Percentiles rank a stretch among this genome's conserved stretches.
Evolutionary conservation across 345 rosid genomes (phyloP).

Genomic region (Dipteronia sinensis): DNA sequence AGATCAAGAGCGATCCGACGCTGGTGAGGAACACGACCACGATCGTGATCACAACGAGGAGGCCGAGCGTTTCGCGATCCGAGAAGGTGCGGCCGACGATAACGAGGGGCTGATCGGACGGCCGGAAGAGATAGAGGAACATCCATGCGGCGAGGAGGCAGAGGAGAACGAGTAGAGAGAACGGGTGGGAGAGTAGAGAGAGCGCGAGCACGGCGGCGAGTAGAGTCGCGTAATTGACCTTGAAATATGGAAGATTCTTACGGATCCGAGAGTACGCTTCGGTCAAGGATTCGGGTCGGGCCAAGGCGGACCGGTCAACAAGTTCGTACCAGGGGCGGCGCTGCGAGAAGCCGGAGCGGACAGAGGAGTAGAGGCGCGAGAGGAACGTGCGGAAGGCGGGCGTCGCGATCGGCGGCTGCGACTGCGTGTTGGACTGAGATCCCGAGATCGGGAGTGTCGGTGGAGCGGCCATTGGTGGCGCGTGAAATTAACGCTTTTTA

Average conservation of each 20-base stretch:
- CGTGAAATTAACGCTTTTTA: neutral
- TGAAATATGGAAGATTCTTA: conserved; percentile 61
- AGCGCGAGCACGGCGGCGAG: conserved; percentile 63
- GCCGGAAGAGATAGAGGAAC: conserved; percentile 69
- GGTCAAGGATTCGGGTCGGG: conserved; percentile 61
- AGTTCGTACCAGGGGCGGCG: conserved; percentile 86
- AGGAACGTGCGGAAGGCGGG: conserved; percentile 74
- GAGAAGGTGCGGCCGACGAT: conserved; percentile 72
- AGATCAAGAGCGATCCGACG: conserved; percentile 74
- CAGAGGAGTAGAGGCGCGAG: conserved; percentile 66
- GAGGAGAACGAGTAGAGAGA: conserved; percentile 73
- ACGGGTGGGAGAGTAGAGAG: conserved; percentile 71
- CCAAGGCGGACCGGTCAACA: conserved; percentile 58
- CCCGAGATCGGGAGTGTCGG: conserved; percentile 59
- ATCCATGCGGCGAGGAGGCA: conserved; percentile 65
- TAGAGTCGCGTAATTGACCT: conserved; percentile 67
- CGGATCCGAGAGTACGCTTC: conserved; percentile 79
- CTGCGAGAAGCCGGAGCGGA: conserved; percentile 72
- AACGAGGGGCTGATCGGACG: conserved; percentile 75
- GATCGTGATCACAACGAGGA: conserved; percentile 51
- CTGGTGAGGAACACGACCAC: conserved; percentile 76
- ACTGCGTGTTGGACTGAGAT: conserved; percentile 38
- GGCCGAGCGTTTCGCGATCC: conserved; percentile 70
- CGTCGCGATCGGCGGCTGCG: conserved; percentile 72
- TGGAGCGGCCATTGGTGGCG: conserved; percentile 49